Evolutionary conservation across 2,329 filamentous ascomycete species (phyloP), one percentile per base, ranked within the genome.

Genomic region (Chaetothyriales sp.): DNA sequence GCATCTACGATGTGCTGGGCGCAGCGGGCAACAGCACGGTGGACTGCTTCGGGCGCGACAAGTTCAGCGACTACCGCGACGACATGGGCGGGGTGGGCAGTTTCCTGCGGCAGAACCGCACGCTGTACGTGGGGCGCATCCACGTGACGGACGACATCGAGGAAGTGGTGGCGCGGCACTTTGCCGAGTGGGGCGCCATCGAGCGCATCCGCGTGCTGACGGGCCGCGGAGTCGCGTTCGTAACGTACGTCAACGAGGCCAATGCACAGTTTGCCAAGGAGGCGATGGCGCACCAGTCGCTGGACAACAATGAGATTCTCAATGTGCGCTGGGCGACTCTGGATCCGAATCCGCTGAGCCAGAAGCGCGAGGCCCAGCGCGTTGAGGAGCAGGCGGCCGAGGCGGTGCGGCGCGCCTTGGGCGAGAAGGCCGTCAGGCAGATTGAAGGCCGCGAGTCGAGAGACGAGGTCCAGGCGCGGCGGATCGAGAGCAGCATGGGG

Each of bases 301-400:
- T 98, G 25, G 92, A 98, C 63, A 85, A 97, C 67, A 83, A 81
- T 56, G 92, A 98, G 69, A 83, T 95, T 19, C 72, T 98, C 22
- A 98, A 98, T 67, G 89, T 98, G 47, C 78, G 94, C 57, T 98
- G 92, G 92, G 92, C 92, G 44, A 98, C 92, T 0, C 85, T 88
- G 5, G 92, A 98, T 65, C 92, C 92, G 1, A 98, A 98, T 61
- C 92, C 92, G 0, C 83, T 92, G 73, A 89, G 90, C 1, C 88
- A 95, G 67, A 94, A 94, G 58, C 78, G 94, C 54, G 92, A 98
- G 69, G 90, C 85, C 2, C 77, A 85, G 43, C 77, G 84, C 43
- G 84, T 98, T 54, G 92, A 98, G 65, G 92, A 98, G 65, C 92
- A 98, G 67, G 92, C 92, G 1, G 92, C 92, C 0, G 92, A 95